phyloP scores from a whole-genome alignment of 2,329 filamentous ascomycete genomes.

The Trichoderma sp. region DNA sequence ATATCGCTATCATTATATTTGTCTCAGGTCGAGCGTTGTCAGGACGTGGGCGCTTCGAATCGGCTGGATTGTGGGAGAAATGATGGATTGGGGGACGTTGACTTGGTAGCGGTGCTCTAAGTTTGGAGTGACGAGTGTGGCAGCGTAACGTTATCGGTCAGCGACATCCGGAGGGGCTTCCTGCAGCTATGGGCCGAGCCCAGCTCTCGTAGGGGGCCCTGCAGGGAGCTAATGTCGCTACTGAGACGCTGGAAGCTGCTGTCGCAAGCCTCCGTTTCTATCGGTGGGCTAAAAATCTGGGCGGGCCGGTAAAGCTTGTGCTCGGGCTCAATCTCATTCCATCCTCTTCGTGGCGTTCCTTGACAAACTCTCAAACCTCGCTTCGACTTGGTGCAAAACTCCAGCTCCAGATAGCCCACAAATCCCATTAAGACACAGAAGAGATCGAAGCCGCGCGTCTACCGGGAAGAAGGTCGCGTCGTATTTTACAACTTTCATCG shows the following conservation, averaged over 20 bases:
- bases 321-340: not conserved
- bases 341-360: not conserved
- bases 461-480: not conserved
- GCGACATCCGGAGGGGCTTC: not conserved
- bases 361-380: slow-evolving; percentile 1
- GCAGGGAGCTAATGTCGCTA: slow-evolving; percentile 14
- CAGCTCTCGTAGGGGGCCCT: not conserved
- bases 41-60: not conserved
- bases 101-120: not conserved
- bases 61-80: not conserved
- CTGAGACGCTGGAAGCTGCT: slow-evolving; percentile 7
- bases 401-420: not conserved
- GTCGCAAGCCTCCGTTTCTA: not conserved
- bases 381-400: not conserved
- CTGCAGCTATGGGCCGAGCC: not conserved
- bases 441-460: not conserved
- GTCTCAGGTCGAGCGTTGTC: not conserved
- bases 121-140: not conserved
- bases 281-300: not conserved
- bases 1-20: slow-evolving; percentile 27
- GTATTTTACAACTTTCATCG: not conserved
- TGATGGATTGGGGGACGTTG: not conserved
- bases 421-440: not conserved
- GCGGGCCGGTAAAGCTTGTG: not conserved
- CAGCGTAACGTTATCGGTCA: not conserved